Evolutionary conservation across 2,329 filamentous ascomycete species (phyloP).

Genomic region (Hymenoscyphus fraxineus): DNA sequence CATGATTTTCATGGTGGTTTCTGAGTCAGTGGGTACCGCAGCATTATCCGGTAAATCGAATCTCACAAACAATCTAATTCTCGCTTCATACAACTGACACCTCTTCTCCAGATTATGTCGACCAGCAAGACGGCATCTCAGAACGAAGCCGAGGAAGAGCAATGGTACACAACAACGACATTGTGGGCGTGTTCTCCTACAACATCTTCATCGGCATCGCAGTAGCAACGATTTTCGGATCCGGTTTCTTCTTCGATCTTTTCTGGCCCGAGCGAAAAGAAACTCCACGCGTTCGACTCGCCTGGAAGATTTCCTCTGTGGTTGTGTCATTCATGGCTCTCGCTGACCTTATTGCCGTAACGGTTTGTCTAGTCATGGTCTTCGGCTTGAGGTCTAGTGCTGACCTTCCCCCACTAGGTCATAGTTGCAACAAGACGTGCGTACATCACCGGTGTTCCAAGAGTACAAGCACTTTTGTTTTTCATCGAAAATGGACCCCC

Average conservation of each 20-base stretch:
- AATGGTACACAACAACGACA: slow-evolving; percentile 51
- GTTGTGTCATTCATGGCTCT: slow-evolving; percentile 46
- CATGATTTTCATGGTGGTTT: slow-evolving; percentile 54
- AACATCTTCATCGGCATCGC: slow-evolving; percentile 57
- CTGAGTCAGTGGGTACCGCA: slow-evolving; percentile 53
- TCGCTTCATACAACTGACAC: background rate
- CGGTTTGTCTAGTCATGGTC: slow-evolving; percentile 29
- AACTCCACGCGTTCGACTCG: slow-evolving; percentile 44
- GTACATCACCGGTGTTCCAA: slow-evolving; percentile 40
- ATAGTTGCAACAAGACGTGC: slow-evolving; percentile 47
- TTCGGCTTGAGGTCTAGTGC: background rate
- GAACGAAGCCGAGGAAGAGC: slow-evolving; percentile 36
- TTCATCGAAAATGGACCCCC: slow-evolving; percentile 36
- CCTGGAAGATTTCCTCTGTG: slow-evolving; percentile 51
- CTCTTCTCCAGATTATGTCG: slow-evolving; percentile 45
- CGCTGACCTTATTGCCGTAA: slow-evolving; percentile 46
- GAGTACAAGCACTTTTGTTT: slow-evolving; percentile 30
- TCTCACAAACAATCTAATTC: background rate
- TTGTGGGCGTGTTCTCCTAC: slow-evolving; percentile 51
- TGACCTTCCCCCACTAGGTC: slow-evolving; percentile 26
- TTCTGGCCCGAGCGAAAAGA: slow-evolving; percentile 56
- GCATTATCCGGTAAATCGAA: slow-evolving; percentile 45
- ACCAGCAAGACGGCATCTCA: slow-evolving; percentile 48
- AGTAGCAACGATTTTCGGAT: slow-evolving; percentile 55
- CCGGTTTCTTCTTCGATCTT: slow-evolving; percentile 59